Evolutionary conservation across 2,329 filamentous ascomycete genomes (phyloP).

Genomic region (Colletotrichum australisinense): DNA sequence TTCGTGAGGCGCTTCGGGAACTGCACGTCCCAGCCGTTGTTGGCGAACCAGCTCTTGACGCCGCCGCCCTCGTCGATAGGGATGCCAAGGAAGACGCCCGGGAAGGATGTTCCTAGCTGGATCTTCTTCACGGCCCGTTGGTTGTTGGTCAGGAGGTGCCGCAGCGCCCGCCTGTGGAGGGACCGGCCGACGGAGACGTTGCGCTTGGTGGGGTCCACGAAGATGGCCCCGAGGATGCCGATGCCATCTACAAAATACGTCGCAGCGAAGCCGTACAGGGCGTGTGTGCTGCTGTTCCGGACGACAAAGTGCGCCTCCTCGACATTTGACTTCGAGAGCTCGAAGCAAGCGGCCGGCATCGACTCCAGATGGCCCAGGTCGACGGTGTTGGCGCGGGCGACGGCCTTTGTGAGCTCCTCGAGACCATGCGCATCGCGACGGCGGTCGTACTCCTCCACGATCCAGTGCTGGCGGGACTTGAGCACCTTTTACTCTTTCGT

Average conservation of each 20-base stretch:
- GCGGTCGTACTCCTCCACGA: constrained; percentile 89
- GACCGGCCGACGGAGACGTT: constrained; percentile 93
- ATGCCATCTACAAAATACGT: constrained; percentile 82
- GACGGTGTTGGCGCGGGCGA: constrained; percentile 75
- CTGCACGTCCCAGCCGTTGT: constrained; percentile 85
- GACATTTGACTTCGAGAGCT: constrained; percentile 76
- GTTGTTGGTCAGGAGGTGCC: constrained; percentile 71
- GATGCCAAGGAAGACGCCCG: constrained; percentile 88
- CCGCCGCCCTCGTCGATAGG: constrained; percentile 68
- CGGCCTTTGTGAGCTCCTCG: constrained; percentile 77
- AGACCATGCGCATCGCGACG: constrained; percentile 80
- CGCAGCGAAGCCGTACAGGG: constrained; percentile 90
- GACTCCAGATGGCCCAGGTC: constrained; percentile 77
- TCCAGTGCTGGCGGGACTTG: constrained; percentile 94
- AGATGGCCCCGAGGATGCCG: constrained; percentile 85
- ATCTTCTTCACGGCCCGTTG: constrained; percentile 79
- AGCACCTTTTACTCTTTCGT: constrained; percentile 88
- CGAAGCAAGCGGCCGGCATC: constrained; percentile 80
- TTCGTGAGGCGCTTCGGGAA: constrained; percentile 70
- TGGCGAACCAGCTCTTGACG: constrained; percentile 84
- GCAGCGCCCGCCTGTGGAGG: constrained; percentile 86
- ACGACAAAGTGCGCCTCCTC: constrained; percentile 92
- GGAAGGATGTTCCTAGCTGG: constrained; percentile 84
- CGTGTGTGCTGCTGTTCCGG: constrained; percentile 90
- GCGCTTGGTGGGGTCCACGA: constrained; percentile 87